Evolutionary conservation across 2,329 filamentous ascomycete genomes (phyloP).

Genomic region (Ascochyta clinopodiicola): DNA sequence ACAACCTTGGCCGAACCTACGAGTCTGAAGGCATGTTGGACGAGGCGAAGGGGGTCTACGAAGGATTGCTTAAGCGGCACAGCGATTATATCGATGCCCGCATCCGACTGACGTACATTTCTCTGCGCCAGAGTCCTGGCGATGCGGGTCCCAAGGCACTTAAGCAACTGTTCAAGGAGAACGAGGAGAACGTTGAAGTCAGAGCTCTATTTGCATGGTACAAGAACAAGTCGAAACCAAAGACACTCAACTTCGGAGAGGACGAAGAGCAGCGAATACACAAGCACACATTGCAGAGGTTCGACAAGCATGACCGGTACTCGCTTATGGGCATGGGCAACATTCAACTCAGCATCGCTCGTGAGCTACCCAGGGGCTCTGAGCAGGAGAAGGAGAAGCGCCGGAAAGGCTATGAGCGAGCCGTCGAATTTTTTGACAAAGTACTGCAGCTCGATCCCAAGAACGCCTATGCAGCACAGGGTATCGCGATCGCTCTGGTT

Average conservation of each 20-base stretch:
- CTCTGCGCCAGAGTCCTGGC: conserved; percentile 77
- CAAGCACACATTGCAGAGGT: conserved; percentile 90
- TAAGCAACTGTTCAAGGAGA: conserved; percentile 82
- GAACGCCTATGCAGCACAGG: conserved; percentile 96
- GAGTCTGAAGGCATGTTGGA: conserved; percentile 82
- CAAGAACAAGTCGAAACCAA: conserved; percentile 85
- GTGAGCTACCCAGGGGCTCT: conserved; percentile 91
- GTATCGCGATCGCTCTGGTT: conserved; percentile 89
- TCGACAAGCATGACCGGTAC: conserved; percentile 97
- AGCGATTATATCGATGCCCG: conserved; percentile 91
- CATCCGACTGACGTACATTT: conserved; percentile 87
- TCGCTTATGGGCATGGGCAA: conserved; percentile 97
- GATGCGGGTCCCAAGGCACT: conserved; percentile 89
- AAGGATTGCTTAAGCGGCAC: conserved; percentile 83
- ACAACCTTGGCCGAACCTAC: conserved; percentile 92
- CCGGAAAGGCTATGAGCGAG: conserved; percentile 83
- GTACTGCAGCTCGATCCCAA: conserved; percentile 91
- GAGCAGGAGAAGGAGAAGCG: conserved; percentile 92
- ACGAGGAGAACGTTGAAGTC: conserved; percentile 86
- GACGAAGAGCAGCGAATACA: conserved; percentile 93
- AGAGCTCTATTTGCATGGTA: conserved; percentile 96
- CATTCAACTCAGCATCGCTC: conserved; percentile 82
- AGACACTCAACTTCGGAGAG: conserved; percentile 79
- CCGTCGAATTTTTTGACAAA: conserved; percentile 98
- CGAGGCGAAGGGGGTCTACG: conserved; percentile 87